Evolutionary conservation across 2,329 filamentous ascomycete species (phyloP).

Genomic region (Fusarium stilboides): DNA sequence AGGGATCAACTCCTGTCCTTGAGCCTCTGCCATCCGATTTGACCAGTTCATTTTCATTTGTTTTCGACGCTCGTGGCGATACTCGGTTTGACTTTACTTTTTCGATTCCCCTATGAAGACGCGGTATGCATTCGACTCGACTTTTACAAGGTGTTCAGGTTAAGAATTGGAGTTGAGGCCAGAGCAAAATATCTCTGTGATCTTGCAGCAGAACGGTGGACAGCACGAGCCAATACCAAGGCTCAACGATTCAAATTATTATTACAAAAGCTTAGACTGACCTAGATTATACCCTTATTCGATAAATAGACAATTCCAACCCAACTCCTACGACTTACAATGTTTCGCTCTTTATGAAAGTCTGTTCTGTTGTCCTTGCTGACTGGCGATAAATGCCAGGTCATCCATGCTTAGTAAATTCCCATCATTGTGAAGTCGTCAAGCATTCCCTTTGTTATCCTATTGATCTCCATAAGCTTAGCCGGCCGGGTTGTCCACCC

Average conservation of each 20-base stretch:
- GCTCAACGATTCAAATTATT: slow-evolving; percentile 5
- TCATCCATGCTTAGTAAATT: slow-evolving; percentile 23
- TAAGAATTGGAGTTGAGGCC: slow-evolving; percentile 10
- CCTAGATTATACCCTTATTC: slow-evolving; percentile 39
- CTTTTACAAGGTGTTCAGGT: slow-evolving; percentile 29
- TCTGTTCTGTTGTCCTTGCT: not conserved
- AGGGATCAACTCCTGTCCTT: not conserved
- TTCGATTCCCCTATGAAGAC: slow-evolving; percentile 30
- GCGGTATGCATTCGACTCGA: slow-evolving; percentile 8
- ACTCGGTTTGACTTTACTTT: slow-evolving; percentile 50
- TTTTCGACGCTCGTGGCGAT: slow-evolving; percentile 41
- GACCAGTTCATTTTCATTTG: slow-evolving; percentile 37
- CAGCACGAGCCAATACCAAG: not conserved
- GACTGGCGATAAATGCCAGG: not conserved
- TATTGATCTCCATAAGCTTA: slow-evolving; percentile 41
- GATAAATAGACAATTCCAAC: not conserved
- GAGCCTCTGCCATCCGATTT: slow-evolving; percentile 16
- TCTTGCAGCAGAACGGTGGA: not conserved
- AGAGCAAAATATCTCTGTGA: not conserved
- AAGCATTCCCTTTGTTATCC: slow-evolving; percentile 40
- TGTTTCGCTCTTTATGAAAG: not conserved
- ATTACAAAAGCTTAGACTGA: slow-evolving; percentile 31
- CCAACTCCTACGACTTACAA: slow-evolving; percentile 4
- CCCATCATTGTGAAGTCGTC: slow-evolving; percentile 47
- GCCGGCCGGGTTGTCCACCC: slow-evolving; percentile 44